Percentiles rank a stretch among this genome's conserved stretches.
phyloP scores from a whole-genome alignment of 2,329 filamentous ascomycete species.

The Exophiala aquamarina region DNA sequence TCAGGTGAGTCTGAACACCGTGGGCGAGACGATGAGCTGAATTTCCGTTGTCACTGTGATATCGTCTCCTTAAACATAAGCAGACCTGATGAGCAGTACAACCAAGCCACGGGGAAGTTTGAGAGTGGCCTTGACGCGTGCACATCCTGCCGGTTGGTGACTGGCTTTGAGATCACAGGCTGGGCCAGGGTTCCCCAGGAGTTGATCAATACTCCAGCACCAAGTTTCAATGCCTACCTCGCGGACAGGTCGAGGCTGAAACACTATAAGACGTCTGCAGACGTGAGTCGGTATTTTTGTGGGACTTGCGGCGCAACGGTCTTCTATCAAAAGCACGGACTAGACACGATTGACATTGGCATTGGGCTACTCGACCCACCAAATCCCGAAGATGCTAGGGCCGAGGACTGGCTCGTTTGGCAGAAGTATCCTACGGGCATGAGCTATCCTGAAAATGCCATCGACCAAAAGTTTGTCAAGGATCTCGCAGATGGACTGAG shows the following conservation, averaged over 20 bases:
- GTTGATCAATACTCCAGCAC: not conserved
- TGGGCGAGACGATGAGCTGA: slow-evolving; percentile 1
- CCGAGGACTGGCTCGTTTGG: slow-evolving; percentile 22
- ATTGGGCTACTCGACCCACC: slow-evolving; percentile 16
- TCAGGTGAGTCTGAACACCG: too few species aligned
- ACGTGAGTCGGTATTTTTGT: slow-evolving; percentile 24
- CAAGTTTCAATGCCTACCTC: slow-evolving; percentile 4
- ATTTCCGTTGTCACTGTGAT: slow-evolving; percentile 15
- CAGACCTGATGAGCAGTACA: slow-evolving; percentile 3
- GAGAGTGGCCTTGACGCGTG: slow-evolving; percentile 15
- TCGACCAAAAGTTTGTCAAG: slow-evolving; percentile 16
- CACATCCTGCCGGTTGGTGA: slow-evolving; percentile 18
- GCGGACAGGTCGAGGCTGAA: slow-evolving; percentile 11
- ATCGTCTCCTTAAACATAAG: slow-evolving; percentile 10
- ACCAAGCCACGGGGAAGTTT: slow-evolving; percentile 10
- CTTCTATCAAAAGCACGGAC: slow-evolving; percentile 18
- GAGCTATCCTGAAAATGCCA: slow-evolving; percentile 17
- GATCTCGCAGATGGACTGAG: slow-evolving; percentile 16
- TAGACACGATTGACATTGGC: slow-evolving; percentile 17
- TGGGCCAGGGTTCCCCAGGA: slow-evolving; percentile 16
- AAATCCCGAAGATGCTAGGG: slow-evolving; percentile 10
- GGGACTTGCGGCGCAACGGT: slow-evolving; percentile 18
- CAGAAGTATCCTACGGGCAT: slow-evolving; percentile 11
- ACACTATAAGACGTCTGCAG: slow-evolving; percentile 18
- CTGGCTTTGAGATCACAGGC: slow-evolving; percentile 21